These are phyloP conservation scores for Copromyces sp. DNA, from an alignment of 495 filamentous ascomycete genomes.

Conservation along the genomic window DNA sequence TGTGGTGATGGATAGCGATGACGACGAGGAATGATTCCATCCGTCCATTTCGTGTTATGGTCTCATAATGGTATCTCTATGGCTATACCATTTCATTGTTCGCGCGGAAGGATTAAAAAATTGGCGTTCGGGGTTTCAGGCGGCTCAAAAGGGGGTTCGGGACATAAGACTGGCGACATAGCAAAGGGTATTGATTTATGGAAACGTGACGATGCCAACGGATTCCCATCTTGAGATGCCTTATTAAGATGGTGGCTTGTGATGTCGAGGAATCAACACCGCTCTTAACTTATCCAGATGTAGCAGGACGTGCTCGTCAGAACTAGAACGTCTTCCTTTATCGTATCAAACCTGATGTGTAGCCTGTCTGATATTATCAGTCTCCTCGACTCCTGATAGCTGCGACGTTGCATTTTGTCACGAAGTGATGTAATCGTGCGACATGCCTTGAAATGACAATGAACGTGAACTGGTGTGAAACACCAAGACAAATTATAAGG, in stretches of 20 bases:
- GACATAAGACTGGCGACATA: background rate
- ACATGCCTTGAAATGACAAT: background rate
- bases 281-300: background rate
- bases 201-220: background rate
- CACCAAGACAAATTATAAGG: background rate
- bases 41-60: background rate
- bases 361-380: background rate
- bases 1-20: conserved; percentile 1
- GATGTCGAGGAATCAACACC: background rate
- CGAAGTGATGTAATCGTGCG: background rate
- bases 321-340: background rate
- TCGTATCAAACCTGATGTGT: background rate
- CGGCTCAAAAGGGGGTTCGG: background rate
- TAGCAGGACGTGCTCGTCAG: background rate
- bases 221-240: background rate
- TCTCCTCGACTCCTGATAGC: background rate
- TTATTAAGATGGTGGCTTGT: background rate
- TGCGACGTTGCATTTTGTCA: background rate
- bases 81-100: background rate
- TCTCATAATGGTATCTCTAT: background rate
- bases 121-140: background rate
- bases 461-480: background rate
- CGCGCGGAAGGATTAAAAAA: background rate
- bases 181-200: background rate
- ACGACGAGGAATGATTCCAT: conserved; percentile 1